Percentiles rank a stretch among this genome's conserved stretches.
Evolutionary conservation across 495 filamentous ascomycete genomes (phyloP).

Genomic region (Neurospora sublineolata): DNA sequence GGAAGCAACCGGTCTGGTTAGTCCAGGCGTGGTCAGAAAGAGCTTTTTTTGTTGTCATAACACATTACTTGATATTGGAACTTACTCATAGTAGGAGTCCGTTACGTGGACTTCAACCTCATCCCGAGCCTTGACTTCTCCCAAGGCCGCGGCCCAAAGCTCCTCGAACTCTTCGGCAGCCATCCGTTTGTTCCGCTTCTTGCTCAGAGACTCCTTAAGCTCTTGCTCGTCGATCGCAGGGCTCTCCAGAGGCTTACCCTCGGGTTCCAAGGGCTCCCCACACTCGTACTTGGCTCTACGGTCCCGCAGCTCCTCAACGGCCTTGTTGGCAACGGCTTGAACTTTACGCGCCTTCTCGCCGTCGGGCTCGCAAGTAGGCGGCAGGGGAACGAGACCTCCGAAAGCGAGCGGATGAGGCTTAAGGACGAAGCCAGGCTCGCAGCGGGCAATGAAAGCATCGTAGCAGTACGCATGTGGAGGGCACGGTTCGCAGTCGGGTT

Average conservation of each 20-base stretch:
- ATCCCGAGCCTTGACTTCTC: conserved; percentile 69
- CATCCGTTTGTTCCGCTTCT: conserved; percentile 68
- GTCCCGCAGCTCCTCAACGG: conserved; percentile 77
- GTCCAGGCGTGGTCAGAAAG: conserved; percentile 37
- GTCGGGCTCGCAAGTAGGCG: conserved; percentile 91
- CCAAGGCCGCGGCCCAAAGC: conserved; percentile 76
- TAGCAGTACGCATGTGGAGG: conserved; percentile 87
- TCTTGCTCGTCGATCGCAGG: conserved; percentile 63
- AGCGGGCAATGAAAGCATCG: conserved; percentile 58
- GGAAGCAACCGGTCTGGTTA: conserved; percentile 61
- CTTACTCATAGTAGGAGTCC: conserved; percentile 49
- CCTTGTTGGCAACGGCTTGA: conserved; percentile 74
- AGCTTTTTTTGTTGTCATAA: conserved; percentile 11
- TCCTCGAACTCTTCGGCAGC: conserved; percentile 83
- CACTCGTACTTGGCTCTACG: conserved; percentile 84
- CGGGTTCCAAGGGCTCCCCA: conserved; percentile 55
- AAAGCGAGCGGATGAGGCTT: conserved; percentile 75
- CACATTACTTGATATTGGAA: conserved; percentile 19
- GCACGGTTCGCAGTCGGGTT: conserved; percentile 84
- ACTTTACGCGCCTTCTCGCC: conserved; percentile 82
- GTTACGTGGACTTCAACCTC: conserved; percentile 62
- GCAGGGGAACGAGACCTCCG: conserved; percentile 68
- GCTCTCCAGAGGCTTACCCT: conserved; percentile 44
- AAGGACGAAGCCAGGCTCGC: conserved; percentile 78
- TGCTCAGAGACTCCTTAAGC: conserved; percentile 60